Conservation (phyloP, 108 stramenopile species). For the Fragilariopsis cylindrus region DNA sequence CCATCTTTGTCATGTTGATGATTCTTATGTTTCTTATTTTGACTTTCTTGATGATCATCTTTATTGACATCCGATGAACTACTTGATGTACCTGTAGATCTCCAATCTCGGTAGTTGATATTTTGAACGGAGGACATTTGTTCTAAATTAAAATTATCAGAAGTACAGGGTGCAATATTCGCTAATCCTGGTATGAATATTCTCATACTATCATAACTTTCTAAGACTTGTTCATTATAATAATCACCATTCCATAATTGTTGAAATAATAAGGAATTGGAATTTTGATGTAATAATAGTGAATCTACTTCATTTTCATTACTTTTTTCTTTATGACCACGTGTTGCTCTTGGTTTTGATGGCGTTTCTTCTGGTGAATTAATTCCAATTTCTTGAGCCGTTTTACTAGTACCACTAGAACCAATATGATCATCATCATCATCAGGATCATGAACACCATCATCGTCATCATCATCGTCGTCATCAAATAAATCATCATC, state of each 20-base stretch:
- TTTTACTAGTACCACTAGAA: too few relatives aligned
- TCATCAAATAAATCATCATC: neutral
- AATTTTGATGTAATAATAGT: too few relatives aligned
- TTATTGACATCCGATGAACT: neutral
- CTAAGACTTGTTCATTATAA: conserved; percentile 32
- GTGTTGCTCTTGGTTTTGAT: neutral
- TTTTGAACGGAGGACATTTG: neutral
- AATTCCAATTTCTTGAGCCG: too few relatives aligned
- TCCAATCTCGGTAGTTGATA: conserved; percentile 10
- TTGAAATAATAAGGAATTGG: conserved; percentile 33
- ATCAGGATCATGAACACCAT: too few relatives aligned
- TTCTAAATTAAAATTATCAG: conserved; percentile 42
- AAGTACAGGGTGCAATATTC: conserved; percentile 52
- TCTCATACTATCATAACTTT: conserved; percentile 28
- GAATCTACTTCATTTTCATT: neutral
- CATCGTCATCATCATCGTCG: neutral
- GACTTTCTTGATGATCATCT: neutral
- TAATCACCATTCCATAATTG: conserved; percentile 43
- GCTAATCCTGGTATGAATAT: conserved; percentile 49
- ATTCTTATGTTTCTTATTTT: neutral
- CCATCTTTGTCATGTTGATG: conserved; percentile 27
- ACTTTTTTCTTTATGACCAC: neutral
- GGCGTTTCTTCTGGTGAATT: too few relatives aligned
- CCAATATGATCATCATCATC: too few relatives aligned
- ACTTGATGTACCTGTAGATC: neutral